phyloP scores from a whole-genome alignment of 164 flowering plant genomes.

The Vitis rupestris region DNA sequence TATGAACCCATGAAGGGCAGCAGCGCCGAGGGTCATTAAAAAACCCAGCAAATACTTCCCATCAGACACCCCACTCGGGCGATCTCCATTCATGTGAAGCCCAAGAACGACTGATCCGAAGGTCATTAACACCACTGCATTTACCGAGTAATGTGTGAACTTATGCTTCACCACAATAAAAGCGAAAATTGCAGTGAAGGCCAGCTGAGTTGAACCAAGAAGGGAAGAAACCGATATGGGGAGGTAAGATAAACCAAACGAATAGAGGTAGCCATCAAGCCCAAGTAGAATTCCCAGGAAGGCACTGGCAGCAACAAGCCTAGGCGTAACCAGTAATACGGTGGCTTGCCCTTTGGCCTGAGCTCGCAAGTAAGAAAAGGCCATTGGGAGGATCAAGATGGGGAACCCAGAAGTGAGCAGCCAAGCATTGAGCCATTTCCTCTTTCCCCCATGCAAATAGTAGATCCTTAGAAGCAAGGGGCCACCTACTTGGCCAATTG shows the following conservation, averaged over 20 bases:
- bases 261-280: constrained; percentile 18
- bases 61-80: constrained; percentile 15
- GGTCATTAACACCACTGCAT: constrained; percentile 29
- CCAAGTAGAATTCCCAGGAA: constrained; percentile 19
- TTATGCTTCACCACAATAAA: constrained; percentile 23
- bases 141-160: constrained; percentile 26
- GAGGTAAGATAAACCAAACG: constrained; percentile 20
- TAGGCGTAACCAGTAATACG: neutral
- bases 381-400: too few species aligned
- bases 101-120: constrained; percentile 26
- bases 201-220: constrained; percentile 26
- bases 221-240: constrained; percentile 31
- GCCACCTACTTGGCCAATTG: constrained; percentile 18
- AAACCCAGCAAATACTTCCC: constrained; percentile 26
- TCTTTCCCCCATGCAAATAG: constrained; percentile 26
- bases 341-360: neutral
- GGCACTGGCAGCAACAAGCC: constrained; percentile 3
- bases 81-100: constrained; percentile 20
- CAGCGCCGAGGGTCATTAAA: constrained; percentile 10
- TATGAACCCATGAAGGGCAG: constrained; percentile 19
- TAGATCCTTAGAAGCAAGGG: constrained; percentile 26
- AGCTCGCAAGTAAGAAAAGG: too few species aligned
- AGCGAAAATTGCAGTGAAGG: constrained; percentile 36
- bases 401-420: constrained; percentile 21
- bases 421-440: constrained; percentile 32